Conservation (phyloP, 1,284 basidiomycete species). For the Cutaneotrichosporon cavernicola region DNA sequence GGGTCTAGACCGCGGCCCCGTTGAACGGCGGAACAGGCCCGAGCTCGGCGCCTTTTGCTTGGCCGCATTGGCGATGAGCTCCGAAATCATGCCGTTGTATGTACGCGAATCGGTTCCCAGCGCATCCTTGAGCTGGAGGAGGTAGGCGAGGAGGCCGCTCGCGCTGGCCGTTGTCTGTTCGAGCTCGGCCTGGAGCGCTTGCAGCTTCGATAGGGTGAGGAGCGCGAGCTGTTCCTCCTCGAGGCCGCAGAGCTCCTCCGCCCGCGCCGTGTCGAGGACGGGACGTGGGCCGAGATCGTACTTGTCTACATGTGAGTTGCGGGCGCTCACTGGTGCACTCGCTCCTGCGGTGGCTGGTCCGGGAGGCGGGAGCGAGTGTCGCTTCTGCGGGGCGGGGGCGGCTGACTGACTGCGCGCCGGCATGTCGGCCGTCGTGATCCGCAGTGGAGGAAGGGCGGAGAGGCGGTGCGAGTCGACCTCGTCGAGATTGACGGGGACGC, state of each 20-base stretch:
- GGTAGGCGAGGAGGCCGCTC: constrained; percentile 70
- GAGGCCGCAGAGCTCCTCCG: constrained; percentile 66
- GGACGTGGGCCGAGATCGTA: constrained; percentile 71
- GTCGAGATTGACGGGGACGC: constrained; percentile 88
- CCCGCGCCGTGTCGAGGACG: constrained; percentile 64
- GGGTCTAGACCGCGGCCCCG: constrained; percentile 13
- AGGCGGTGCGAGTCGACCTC: constrained; percentile 73
- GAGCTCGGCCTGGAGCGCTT: constrained; percentile 66
- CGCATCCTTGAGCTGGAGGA: constrained; percentile 77
- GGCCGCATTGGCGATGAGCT: constrained; percentile 52
- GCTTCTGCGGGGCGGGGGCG: constrained; percentile 18
- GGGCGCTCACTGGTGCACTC: constrained; percentile 53
- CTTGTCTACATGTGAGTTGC: constrained; percentile 51
- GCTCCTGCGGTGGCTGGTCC: constrained; percentile 2
- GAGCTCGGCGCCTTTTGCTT: constrained; percentile 40
- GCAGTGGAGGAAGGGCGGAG: constrained; percentile 70
- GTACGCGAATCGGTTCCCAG: constrained; percentile 68
- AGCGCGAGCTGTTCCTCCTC: constrained; percentile 66
- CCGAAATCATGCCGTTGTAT: constrained; percentile 54
- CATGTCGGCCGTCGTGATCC: constrained; percentile 63
- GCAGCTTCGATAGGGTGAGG: constrained; percentile 65
- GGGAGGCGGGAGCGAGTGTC: constrained; percentile 15
- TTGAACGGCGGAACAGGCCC: constrained; percentile 43
- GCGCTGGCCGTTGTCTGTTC: constrained; percentile 68
- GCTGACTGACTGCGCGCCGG: constrained; percentile 51